Percentiles rank a stretch among this genome's conserved stretches.
phyloP scores from a whole-genome alignment of 495 filamentous ascomycete species.

The Penicillium dipodomyicola region DNA sequence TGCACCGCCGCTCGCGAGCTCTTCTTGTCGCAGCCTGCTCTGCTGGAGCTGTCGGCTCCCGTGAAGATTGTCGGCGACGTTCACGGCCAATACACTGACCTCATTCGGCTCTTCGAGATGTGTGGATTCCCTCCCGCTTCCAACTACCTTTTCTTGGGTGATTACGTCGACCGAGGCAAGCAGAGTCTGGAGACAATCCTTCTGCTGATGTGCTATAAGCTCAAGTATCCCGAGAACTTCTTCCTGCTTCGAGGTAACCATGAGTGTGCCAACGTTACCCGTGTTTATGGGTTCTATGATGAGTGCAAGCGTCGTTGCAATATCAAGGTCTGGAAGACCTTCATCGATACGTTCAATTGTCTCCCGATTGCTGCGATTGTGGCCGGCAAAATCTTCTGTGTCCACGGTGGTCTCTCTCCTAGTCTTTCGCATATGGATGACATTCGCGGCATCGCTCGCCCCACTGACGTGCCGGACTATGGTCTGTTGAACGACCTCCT shows the following conservation, averaged over 20 bases:
- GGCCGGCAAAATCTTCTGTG: slow-evolving; percentile 98
- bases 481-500: slow-evolving; percentile 93
- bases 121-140: slow-evolving; percentile 92
- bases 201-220: slow-evolving; percentile 93
- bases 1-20: slow-evolving; percentile 83
- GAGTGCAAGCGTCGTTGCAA: slow-evolving; percentile 98
- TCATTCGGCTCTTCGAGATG: slow-evolving; percentile 99
- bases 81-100: slow-evolving; percentile 95
- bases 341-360: slow-evolving; percentile 96
- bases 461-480: slow-evolving; percentile 97
- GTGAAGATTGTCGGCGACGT: slow-evolving; percentile 99
- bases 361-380: slow-evolving; percentile 96
- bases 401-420: slow-evolving; percentile 93
- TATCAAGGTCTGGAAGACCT: slow-evolving; percentile 99
- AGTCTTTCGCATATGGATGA: slow-evolving; percentile 96
- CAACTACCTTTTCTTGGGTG: slow-evolving; percentile 95
- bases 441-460: slow-evolving; percentile 90
- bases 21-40: slow-evolving; percentile 86
- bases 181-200: slow-evolving; percentile 97
- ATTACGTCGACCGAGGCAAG: slow-evolving; percentile 98
- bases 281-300: slow-evolving; percentile 99
- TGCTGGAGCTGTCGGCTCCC: slow-evolving; percentile 89
- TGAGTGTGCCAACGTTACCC: slow-evolving; percentile 97
- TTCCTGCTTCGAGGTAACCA: slow-evolving; percentile 97
- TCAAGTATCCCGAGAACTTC: slow-evolving; percentile 98